These are phyloP conservation scores for Halteria grandinella DNA, from an alignment of 73 alveolate genomes.

Conservation along the genomic window DNA sequence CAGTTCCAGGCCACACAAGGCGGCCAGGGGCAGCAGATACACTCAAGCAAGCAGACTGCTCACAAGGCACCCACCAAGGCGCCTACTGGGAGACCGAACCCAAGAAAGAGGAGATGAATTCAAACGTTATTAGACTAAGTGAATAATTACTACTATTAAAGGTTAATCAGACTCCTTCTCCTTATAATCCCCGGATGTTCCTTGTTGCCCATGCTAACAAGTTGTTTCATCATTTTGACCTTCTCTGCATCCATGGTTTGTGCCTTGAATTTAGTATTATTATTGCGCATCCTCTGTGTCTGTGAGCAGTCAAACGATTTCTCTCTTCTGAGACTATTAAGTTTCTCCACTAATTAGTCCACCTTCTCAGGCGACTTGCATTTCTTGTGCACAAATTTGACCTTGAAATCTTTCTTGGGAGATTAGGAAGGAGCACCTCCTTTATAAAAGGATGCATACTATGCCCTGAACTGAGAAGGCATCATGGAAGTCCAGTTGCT, in stretches of 20 bases:
- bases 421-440: constrained; percentile 1
- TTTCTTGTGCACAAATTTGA: too few relatives aligned
- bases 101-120: constrained; percentile 56
- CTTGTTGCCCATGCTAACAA: background rate
- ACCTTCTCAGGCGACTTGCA: too few relatives aligned
- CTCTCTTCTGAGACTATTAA: too few relatives aligned
- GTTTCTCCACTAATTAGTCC: too few relatives aligned
- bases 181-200: too few relatives aligned
- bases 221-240: background rate
- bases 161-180: background rate
- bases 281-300: background rate
- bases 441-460: background rate
- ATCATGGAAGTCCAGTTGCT: background rate
- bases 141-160: background rate
- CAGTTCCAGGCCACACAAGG: constrained; percentile 33
- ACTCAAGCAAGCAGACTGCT: constrained; percentile 29
- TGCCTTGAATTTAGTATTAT: background rate
- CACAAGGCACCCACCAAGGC: constrained; percentile 48
- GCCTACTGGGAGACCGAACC: constrained; percentile 41
- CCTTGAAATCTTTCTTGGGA: too few relatives aligned
- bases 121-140: background rate
- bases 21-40: constrained; percentile 27
- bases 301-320: too few relatives aligned
- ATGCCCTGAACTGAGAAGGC: background rate
- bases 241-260: background rate